phyloP scores from a whole-genome alignment of 176 grass and related monocot genomes.

The Oryza punctata region DNA sequence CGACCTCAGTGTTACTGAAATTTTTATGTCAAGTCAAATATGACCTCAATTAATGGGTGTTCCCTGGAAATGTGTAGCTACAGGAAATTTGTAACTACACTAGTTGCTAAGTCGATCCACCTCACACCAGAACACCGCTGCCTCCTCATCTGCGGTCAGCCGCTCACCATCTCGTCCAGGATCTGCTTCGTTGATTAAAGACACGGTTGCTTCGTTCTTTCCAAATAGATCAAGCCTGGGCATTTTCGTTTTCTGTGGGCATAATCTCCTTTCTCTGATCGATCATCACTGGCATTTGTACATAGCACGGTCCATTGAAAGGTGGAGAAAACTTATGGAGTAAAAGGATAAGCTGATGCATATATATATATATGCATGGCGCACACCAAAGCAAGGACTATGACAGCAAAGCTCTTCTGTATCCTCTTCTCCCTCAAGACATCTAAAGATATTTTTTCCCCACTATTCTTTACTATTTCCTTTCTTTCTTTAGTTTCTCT shows the following conservation, averaged over 20 bases:
- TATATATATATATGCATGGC: not conserved
- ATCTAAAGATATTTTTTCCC: conserved; percentile 62
- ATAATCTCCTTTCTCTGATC: not conserved
- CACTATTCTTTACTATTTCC: not conserved
- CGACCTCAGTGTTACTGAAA: not conserved
- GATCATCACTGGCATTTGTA: conserved; percentile 22
- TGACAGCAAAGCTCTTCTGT: conserved; percentile 71
- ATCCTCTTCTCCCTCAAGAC: conserved; percentile 73
- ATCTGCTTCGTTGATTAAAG: too few species aligned
- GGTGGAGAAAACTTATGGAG: conserved; percentile 43
- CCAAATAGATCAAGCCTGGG: not conserved
- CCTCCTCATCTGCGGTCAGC: too few species aligned
- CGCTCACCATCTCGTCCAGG: not conserved
- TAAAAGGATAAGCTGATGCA: conserved; percentile 53
- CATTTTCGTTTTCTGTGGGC: not conserved
- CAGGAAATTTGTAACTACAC: too few species aligned
- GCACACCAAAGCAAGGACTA: conserved; percentile 51
- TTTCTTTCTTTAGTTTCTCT: not conserved
- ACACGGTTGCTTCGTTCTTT: too few species aligned
- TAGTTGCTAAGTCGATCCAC: too few species aligned
- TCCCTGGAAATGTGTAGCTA: too few species aligned
- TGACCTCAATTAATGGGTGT: too few species aligned
- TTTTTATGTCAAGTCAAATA: too few species aligned
- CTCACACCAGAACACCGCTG: too few species aligned
- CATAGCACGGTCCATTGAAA: conserved; percentile 37